Evolutionary conservation across 495 filamentous ascomycete genomes (phyloP), one percentile per base, ranked within the genome.

Genomic region (Cercophora sp.): DNA sequence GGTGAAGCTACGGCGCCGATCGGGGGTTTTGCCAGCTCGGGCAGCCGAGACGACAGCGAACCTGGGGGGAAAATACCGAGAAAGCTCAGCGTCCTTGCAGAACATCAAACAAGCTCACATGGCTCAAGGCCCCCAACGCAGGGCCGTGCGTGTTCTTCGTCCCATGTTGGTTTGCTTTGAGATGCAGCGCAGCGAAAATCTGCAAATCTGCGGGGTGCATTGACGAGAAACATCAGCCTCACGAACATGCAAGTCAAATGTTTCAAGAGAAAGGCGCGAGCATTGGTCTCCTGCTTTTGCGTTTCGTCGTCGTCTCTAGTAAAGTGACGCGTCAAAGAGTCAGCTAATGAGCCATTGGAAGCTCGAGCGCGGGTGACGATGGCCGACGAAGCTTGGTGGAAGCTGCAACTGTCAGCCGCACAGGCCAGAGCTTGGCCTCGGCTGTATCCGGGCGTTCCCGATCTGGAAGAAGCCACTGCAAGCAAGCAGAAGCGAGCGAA

Each of bases 401-500:
- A 29, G 24, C 15, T 26, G 43, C 43, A 19, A 6, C 55, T 51
- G 59, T 57, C 50, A 62, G 56, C 53, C 42, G 60, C 60, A 62
- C 60, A 22, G 57, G 32, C 56, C 56, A 57, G 8, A 46, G 3
- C 32, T 22, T 37, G 32, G 23, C 29, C 23, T 49, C 48, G 48
- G 48, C 48, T 41, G 11, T 27, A 20, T 27, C 37, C 52, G 25
- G 8, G 42, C 19, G 44, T 20, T 27, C 46, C 29, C 5, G 27
- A 37, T 11, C 11, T 5, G 48, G 37, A 42, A 43, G 18, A 23
- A 31, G n/a, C 5, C 6, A 9, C 44, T 32, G 24, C 26, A 0
- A 37, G 48, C 46, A 34, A 27, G 52, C 52, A 51, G 47, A 55
- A 55, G 52, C 52, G 52, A 51, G 25, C 15, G 49, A 44, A 55